Conservation (phyloP, 306 rosid genomes). For the Dalbergia cochinchinensis region DNA sequence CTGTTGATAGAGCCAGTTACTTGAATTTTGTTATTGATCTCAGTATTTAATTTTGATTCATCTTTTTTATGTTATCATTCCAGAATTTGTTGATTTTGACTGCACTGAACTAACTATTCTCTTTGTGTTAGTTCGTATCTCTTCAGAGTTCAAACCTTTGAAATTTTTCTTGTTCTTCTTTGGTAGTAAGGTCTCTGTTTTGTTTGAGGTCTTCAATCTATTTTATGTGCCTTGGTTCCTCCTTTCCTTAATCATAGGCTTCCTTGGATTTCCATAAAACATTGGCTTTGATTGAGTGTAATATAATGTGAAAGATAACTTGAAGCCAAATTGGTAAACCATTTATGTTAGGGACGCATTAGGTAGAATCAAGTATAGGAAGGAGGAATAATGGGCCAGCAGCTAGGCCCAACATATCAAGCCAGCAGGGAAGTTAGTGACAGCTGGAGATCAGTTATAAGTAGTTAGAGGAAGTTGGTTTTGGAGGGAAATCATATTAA, state of each 20-base stretch:
- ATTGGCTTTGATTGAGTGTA: background rate
- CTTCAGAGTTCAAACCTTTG: background rate
- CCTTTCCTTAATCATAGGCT: background rate
- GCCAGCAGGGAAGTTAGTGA: no score
- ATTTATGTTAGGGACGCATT: background rate
- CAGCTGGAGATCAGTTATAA: no score
- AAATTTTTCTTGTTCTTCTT: constrained; percentile 20
- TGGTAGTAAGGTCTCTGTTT: background rate
- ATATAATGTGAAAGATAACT: background rate
- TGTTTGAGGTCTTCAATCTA: constrained; percentile 22
- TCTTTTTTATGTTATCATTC: background rate
- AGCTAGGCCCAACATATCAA: no score
- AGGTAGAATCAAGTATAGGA: no score
- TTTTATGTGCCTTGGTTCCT: background rate
- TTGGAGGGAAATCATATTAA: no score
- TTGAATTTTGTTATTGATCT: background rate
- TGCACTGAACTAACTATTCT: constrained; percentile 6
- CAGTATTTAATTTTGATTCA: background rate
- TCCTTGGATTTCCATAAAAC: constrained; percentile 20
- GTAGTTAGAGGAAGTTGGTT: no score
- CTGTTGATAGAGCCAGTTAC: constrained; percentile 18
- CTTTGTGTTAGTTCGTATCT: background rate
- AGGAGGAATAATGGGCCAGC: no score
- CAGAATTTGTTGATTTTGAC: constrained; percentile 6
- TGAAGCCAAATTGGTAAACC: constrained; percentile 21